phyloP scores from a whole-genome alignment of 2,329 filamentous ascomycete genomes.

The Epichloe coenophiala region DNA sequence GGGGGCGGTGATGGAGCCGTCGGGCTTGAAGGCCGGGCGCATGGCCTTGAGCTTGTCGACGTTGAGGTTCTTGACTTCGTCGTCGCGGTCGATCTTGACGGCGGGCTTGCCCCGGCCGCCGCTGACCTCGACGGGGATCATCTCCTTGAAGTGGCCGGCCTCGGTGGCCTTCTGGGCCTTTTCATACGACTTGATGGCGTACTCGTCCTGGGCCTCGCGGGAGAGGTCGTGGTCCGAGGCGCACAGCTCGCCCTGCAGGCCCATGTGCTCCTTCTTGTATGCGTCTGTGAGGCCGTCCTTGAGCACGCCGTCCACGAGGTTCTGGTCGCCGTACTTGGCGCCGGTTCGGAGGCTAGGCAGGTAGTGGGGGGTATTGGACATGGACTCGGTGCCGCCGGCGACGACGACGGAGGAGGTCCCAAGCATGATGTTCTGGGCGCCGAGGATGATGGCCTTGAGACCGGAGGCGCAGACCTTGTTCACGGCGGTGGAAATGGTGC shows the following conservation, averaged over 20 bases:
- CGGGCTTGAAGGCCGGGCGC: constrained; percentile 69
- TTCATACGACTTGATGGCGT: constrained; percentile 90
- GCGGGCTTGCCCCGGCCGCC: constrained; percentile 84
- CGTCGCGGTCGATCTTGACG: constrained; percentile 68
- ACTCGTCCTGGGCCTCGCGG: constrained; percentile 83
- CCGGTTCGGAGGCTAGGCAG: constrained; percentile 75
- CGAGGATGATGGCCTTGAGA: constrained; percentile 87
- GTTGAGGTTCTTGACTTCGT: constrained; percentile 93
- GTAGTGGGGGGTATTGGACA: constrained; percentile 97
- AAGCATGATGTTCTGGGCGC: constrained; percentile 93
- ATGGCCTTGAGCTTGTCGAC: constrained; percentile 71
- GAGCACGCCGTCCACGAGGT: constrained; percentile 77
- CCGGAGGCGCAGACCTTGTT: constrained; percentile 99
- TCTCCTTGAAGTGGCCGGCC: constrained; percentile 75
- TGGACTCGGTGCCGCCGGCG: constrained; percentile 91
- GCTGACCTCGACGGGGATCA: constrained; percentile 75
- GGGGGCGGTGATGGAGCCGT: constrained; percentile 85
- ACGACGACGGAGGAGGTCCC: constrained; percentile 88
- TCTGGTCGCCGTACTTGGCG: constrained; percentile 87
- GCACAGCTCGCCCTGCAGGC: constrained; percentile 83
- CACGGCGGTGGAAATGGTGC: constrained; percentile 76
- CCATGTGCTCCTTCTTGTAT: constrained; percentile 96
- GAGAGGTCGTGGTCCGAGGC: constrained; percentile 68
- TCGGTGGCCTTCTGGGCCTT: constrained; percentile 76
- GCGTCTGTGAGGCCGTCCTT: constrained; percentile 92